Evolutionary conservation across 306 rosid species (phyloP).

Genomic region (Acacia crassicarpa): DNA sequence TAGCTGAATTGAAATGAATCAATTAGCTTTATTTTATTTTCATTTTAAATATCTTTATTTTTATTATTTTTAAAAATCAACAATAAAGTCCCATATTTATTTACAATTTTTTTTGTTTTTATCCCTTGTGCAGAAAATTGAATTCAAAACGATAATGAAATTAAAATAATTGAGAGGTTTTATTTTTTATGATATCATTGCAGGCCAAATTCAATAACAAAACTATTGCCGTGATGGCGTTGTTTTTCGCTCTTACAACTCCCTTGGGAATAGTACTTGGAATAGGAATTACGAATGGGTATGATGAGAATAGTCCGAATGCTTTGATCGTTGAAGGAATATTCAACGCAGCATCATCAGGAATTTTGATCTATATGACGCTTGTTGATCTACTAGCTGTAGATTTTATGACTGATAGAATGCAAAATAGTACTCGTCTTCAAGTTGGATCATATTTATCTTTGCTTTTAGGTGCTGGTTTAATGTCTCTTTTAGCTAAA

Average conservation of each 20-base stretch:
- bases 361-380: neutral
- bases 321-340: neutral
- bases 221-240: neutral
- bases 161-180: neutral
- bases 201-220: neutral
- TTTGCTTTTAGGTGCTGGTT: constrained; percentile 50
- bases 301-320: neutral
- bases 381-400: constrained; percentile 31
- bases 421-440: constrained; percentile 36
- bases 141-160: no score
- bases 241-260: neutral
- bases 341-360: neutral
- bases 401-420: constrained; percentile 43
- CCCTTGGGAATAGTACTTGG: neutral
- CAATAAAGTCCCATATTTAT: neutral
- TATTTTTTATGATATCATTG: neutral
- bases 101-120: no score
- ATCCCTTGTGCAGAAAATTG: no score
- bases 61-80: no score
- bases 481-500: constrained; percentile 45
- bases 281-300: neutral
- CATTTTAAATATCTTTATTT: no score
- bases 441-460: constrained; percentile 26
- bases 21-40: neutral
- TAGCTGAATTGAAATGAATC: neutral